These are phyloP conservation scores for Sarocladiaceae sp. DNA, from an alignment of 2,329 filamentous ascomycete genomes.

Conservation along the genomic window DNA sequence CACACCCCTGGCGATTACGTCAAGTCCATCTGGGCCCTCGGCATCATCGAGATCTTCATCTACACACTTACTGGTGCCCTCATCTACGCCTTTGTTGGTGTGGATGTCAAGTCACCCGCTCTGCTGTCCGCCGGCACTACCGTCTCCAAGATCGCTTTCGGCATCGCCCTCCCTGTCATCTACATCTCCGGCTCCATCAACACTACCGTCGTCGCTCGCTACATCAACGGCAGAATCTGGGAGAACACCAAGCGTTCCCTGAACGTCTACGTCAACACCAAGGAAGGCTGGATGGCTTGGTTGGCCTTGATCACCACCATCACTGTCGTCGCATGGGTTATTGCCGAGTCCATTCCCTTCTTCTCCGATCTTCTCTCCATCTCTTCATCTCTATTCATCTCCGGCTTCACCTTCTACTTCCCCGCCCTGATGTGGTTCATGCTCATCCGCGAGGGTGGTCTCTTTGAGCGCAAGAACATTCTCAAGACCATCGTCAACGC, in stretches of 20 bases:
- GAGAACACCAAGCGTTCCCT: slow-evolving; percentile 33
- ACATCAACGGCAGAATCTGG: slow-evolving; percentile 42
- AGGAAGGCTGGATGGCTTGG: slow-evolving; percentile 51
- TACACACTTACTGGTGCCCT: slow-evolving; percentile 65
- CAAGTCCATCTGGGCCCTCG: slow-evolving; percentile 58
- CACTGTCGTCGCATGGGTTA: slow-evolving; percentile 64
- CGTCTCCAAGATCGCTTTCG: slow-evolving; percentile 65
- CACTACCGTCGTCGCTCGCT: slow-evolving; percentile 41
- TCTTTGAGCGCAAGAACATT: slow-evolving; percentile 25
- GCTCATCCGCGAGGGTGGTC: slow-evolving; percentile 28
- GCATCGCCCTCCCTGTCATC: slow-evolving; percentile 67
- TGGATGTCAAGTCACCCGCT: slow-evolving; percentile 60
- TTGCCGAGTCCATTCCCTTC: slow-evolving; percentile 69
- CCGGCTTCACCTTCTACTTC: slow-evolving; percentile 38
- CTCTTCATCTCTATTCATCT: slow-evolving; percentile 46
- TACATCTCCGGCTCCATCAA: slow-evolving; percentile 72
- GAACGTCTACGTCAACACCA: slow-evolving; percentile 48
- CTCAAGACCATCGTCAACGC: slow-evolving; percentile 20
- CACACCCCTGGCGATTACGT: slow-evolving; percentile 41
- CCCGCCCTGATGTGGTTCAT: slow-evolving; percentile 40
- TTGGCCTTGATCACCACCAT: slow-evolving; percentile 49
- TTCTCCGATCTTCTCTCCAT: slow-evolving; percentile 64
- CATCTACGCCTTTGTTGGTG: slow-evolving; percentile 66
- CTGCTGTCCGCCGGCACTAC: slow-evolving; percentile 58
- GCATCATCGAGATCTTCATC: slow-evolving; percentile 57